Conservation (phyloP, 2,329 filamentous ascomycete genomes). For the Diplodia mutila region DNA sequence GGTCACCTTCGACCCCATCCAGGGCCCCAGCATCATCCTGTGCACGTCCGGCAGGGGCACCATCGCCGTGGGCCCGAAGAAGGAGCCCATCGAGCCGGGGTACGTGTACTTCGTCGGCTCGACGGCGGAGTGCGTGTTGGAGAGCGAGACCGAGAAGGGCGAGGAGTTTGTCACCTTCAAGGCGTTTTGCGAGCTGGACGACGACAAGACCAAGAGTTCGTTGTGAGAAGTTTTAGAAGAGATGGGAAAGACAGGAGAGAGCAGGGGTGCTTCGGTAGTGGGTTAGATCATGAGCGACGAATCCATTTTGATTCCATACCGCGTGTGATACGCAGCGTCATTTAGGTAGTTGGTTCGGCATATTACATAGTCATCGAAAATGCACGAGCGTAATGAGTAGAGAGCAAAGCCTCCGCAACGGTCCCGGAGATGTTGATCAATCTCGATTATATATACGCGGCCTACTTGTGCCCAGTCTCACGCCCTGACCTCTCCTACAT, state of each 20-base stretch:
- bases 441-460: not conserved
- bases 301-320: not conserved
- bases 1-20: slow-evolving; percentile 83
- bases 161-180: slow-evolving; percentile 76
- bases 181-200: slow-evolving; percentile 85
- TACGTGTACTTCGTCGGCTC: slow-evolving; percentile 72
- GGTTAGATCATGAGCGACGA: slow-evolving; percentile 6
- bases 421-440: not conserved
- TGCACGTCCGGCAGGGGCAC: slow-evolving; percentile 82
- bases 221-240: not conserved
- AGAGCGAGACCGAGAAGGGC: slow-evolving; percentile 59
- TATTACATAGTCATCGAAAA: not conserved
- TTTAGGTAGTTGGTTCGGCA: not conserved
- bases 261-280: not conserved
- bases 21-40: slow-evolving; percentile 89
- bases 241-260: no score
- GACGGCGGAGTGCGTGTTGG: slow-evolving; percentile 78
- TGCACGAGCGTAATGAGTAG: not conserved
- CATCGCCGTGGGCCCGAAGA: slow-evolving; percentile 83
- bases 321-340: not conserved
- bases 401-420: not conserved
- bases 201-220: slow-evolving; percentile 34
- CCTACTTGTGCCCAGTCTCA: not conserved
- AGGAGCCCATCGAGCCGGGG: slow-evolving; percentile 63
- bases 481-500: not conserved